Evolutionary conservation across 2,329 filamentous ascomycete genomes (phyloP).

Genomic region (Colletotrichum sp.): DNA sequence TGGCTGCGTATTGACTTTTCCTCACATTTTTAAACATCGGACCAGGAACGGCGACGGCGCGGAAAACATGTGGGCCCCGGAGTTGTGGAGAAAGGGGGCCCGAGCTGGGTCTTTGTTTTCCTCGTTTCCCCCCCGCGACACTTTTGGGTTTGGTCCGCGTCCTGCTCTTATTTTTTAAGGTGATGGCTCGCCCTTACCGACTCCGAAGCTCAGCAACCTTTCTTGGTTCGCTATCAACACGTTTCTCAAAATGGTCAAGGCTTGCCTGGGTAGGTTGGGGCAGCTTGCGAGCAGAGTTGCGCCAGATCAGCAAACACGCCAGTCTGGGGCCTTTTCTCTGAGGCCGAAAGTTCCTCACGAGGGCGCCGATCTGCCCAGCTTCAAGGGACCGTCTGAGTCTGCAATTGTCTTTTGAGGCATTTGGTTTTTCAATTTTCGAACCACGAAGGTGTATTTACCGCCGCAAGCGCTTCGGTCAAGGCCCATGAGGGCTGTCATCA

Average conservation of each 20-base stretch:
- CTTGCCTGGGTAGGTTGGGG: neutral
- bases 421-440: neutral
- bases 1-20: neutral
- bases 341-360: neutral
- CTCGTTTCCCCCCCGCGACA: neutral
- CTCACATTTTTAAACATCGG: neutral
- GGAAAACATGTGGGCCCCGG: neutral
- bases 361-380: neutral
- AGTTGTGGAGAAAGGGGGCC: neutral
- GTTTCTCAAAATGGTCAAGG: neutral
- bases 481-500: neutral
- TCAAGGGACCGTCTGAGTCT: neutral
- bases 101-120: neutral
- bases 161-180: neutral
- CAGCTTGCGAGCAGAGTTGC: neutral
- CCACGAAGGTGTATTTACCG: neutral
- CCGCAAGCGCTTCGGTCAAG: neutral
- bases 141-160: neutral
- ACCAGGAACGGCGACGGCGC: neutral
- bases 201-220: conserved; percentile 1
- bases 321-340: neutral
- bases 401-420: neutral
- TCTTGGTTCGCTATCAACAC: neutral
- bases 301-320: neutral
- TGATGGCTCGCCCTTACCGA: neutral